phyloP scores from a whole-genome alignment of 768 basidiomycete genomes.

The Termitomyces sp. region DNA sequence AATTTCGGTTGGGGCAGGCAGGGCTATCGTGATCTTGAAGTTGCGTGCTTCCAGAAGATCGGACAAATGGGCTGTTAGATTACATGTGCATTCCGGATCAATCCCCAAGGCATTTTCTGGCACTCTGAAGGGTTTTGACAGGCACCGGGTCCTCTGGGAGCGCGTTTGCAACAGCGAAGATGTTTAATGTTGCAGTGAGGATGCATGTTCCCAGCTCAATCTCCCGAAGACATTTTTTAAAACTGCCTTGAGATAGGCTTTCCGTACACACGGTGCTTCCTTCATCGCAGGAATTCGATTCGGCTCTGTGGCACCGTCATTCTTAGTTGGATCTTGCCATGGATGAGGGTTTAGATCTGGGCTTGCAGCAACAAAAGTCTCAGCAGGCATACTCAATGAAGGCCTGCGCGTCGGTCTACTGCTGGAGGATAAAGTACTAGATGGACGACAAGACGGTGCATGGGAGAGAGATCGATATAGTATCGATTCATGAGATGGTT shows the following conservation, averaged over 20 bases:
- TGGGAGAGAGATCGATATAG: no score
- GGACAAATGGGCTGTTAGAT: background rate
- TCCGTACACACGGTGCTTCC: background rate
- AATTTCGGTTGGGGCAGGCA: background rate
- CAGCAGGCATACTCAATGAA: no score
- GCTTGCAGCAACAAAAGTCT: no score
- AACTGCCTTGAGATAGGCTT: background rate
- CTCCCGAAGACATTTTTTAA: background rate
- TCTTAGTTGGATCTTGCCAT: no score
- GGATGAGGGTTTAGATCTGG: no score
- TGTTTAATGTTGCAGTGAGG: background rate
- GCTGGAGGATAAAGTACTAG: no score
- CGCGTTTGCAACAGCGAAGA: background rate
- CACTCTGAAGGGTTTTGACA: background rate
- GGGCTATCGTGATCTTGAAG: background rate
- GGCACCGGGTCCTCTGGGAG: background rate
- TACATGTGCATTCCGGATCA: background rate
- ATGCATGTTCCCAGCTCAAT: background rate
- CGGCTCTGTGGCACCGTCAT: no score
- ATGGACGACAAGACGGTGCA: no score
- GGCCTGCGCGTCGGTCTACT: no score
- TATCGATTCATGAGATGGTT: no score
- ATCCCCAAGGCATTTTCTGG: background rate
- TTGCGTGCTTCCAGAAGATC: constrained; percentile 1
- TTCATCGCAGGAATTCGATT: no score